Base-by-base conservation (phyloP, 2,329 filamentous ascomycete genomes). In the Anthostomella pinea region DNA sequence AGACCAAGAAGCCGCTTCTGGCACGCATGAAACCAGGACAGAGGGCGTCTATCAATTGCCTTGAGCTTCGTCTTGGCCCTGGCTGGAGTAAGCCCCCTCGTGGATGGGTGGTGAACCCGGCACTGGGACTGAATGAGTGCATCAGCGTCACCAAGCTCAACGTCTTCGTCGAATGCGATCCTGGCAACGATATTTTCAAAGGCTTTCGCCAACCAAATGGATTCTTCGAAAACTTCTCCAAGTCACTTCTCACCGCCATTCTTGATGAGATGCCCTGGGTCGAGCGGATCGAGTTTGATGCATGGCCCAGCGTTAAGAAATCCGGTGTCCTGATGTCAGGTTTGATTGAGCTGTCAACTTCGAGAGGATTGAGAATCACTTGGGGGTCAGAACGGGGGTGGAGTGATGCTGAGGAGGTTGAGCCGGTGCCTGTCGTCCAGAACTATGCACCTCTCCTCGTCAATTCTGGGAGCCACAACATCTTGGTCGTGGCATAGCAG, bases 111-210 rank as follows among this genome's bases (percentile, higher is more conserved):
- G 79, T 87, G 9, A 81, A 81, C 46, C 64, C 72, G 4, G 70
- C 72, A 2, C 67, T 89, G 1, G 83, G 84, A 0, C 68, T 90
- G 6, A 48, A 57, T 1, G 79, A 86, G 33, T 84, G 80, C 57
- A 61, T 62, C 38, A 77, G 70, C 30, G 73, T 85, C 14, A 69
- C 73, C 19, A 68, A 67, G 10, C 58, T 90, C 30, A 77, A 72
- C 17, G 73, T 90, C 8, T 85, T 85, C 53, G 77, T 88, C 16
- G 79, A 89, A 58, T 77, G 75, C 45, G 85, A 90, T 52, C 84
- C 85, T 0, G 84, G 79, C 34, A 74, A 83, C 49, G 71, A 69
- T 18, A 65, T 79, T 14, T 87, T 86, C 51, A 75, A 77, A 36
- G 84, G 83, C 0, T 89, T 84, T 51, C 73, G 83, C 10, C 72